phyloP scores from a whole-genome alignment of 2,329 filamentous ascomycete species.

The Aspergillus sergii region DNA sequence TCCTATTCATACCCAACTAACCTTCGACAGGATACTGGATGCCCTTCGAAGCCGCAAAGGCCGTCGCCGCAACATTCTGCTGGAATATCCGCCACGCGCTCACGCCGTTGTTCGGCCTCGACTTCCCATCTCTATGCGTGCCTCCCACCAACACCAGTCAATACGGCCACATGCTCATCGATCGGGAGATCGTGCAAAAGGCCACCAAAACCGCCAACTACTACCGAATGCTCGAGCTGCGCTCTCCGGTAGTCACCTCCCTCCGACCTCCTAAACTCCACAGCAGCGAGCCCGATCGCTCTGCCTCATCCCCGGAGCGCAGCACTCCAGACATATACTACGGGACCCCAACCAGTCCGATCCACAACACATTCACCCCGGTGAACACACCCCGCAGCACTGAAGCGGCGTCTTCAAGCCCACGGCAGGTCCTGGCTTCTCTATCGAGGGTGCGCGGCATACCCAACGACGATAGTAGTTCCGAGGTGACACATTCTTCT shows the following conservation, averaged over 20 bases:
- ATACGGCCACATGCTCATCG: slow-evolving; percentile 70
- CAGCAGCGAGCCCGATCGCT: background rate
- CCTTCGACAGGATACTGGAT: slow-evolving; percentile 82
- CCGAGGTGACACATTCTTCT: background rate
- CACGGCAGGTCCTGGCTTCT: slow-evolving; percentile 27
- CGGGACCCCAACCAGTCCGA: slow-evolving; percentile 44
- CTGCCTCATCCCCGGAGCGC: slow-evolving; percentile 40
- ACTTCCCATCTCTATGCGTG: slow-evolving; percentile 75
- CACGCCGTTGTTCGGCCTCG: slow-evolving; percentile 84
- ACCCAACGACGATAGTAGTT: slow-evolving; percentile 16
- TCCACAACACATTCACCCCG: slow-evolving; percentile 43
- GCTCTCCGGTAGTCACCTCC: background rate
- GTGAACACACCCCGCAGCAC: slow-evolving; percentile 44
- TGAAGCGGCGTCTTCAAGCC: slow-evolving; percentile 11
- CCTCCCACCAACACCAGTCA: slow-evolving; percentile 60
- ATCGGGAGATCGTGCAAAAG: slow-evolving; percentile 55
- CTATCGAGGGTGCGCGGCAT: slow-evolving; percentile 15
- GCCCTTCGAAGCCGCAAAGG: slow-evolving; percentile 82
- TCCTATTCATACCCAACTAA: background rate
- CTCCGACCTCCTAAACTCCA: background rate
- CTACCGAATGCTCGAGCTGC: slow-evolving; percentile 37
- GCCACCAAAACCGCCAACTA: slow-evolving; percentile 47
- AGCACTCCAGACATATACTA: slow-evolving; percentile 37
- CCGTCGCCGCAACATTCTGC: slow-evolving; percentile 88
- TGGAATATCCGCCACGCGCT: slow-evolving; percentile 79